These are phyloP conservation scores for Sclerotinia subarctica DNA, from an alignment of 2,329 filamentous ascomycete species.

Conservation along the genomic window DNA sequence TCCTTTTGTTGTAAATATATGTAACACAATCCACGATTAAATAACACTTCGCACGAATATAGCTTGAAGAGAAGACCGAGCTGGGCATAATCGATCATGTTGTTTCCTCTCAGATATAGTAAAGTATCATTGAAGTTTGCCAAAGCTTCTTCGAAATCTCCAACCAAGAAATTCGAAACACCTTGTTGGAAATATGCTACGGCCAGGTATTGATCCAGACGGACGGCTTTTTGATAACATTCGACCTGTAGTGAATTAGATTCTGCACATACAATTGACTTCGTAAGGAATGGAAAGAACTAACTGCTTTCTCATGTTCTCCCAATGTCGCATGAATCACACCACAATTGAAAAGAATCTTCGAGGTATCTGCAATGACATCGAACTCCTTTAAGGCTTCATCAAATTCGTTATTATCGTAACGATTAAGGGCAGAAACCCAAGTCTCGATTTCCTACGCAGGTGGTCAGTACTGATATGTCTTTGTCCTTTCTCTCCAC, in stretches of 20 bases:
- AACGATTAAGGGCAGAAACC: constrained; percentile 85
- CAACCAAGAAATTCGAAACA: constrained; percentile 94
- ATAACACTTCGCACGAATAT: constrained; percentile 95
- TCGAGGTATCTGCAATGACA: constrained; percentile 88
- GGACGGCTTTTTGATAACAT: constrained; percentile 88
- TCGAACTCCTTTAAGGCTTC: constrained; percentile 81
- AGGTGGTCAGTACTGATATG: constrained; percentile 11
- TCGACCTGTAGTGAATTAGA: constrained; percentile 64
- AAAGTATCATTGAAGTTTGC: constrained; percentile 99
- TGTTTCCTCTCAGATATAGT: constrained; percentile 90
- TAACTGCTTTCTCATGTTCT: constrained; percentile 90
- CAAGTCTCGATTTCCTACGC: constrained; percentile 92
- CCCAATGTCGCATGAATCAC: constrained; percentile 96
- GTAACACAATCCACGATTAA: constrained; percentile 95
- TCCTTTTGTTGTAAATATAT: constrained; percentile 94
- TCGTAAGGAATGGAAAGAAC: constrained; percentile 40
- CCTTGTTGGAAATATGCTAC: constrained; percentile 98
- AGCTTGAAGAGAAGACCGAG: constrained; percentile 92
- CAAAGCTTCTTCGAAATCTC: constrained; percentile 94
- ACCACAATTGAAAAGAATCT: constrained; percentile 97
- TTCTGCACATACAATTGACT: background rate
- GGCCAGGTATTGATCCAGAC: constrained; percentile 89
- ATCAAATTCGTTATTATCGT: constrained; percentile 98
- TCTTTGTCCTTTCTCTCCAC: constrained; percentile 21
- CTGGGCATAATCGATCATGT: constrained; percentile 97